Percentiles rank a stretch among this genome's conserved stretches.
Evolutionary conservation across 2,329 filamentous ascomycete species (phyloP).

Genomic region (Bipolaris gigantea): DNA sequence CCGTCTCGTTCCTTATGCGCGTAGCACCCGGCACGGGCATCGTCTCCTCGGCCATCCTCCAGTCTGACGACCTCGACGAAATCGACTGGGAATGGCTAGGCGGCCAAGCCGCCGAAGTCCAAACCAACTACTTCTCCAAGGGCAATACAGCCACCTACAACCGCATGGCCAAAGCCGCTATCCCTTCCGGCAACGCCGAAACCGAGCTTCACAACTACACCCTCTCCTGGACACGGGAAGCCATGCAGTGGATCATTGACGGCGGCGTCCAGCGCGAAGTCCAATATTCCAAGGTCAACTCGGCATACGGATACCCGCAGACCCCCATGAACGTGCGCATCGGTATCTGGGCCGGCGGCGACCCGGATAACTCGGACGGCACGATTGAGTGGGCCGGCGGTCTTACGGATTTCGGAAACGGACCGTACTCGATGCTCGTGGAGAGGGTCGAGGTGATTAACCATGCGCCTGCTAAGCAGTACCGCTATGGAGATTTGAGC

Average conservation of each 20-base stretch:
- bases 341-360: conserved; percentile 52
- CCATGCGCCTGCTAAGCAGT: conserved; percentile 51
- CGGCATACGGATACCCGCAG: conserved; percentile 68
- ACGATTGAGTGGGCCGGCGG: conserved; percentile 70
- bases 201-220: conserved; percentile 67
- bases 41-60: conserved; percentile 78
- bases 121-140: conserved; percentile 71
- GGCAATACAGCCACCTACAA: conserved; percentile 62
- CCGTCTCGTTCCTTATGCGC: conserved; percentile 76
- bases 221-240: conserved; percentile 66
- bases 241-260: conserved; percentile 69
- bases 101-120: conserved; percentile 61
- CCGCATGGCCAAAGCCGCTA: conserved; percentile 62
- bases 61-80: conserved; percentile 83
- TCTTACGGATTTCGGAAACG: conserved; percentile 47
- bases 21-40: conserved; percentile 74
- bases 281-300: conserved; percentile 53
- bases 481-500: conserved; percentile 51
- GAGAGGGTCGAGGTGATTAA: conserved; percentile 53
- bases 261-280: conserved; percentile 64
- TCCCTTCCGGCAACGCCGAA: conserved; percentile 53
- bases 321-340: conserved; percentile 65
- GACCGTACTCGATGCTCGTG: conserved; percentile 54
- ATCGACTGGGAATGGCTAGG: conserved; percentile 85
- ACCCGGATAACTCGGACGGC: conserved; percentile 49